Percentiles rank a stretch among this genome's conserved stretches.
Conservation (phyloP, 2,329 filamentous ascomycete species). For the Periglandula ipomoeae region DNA sequence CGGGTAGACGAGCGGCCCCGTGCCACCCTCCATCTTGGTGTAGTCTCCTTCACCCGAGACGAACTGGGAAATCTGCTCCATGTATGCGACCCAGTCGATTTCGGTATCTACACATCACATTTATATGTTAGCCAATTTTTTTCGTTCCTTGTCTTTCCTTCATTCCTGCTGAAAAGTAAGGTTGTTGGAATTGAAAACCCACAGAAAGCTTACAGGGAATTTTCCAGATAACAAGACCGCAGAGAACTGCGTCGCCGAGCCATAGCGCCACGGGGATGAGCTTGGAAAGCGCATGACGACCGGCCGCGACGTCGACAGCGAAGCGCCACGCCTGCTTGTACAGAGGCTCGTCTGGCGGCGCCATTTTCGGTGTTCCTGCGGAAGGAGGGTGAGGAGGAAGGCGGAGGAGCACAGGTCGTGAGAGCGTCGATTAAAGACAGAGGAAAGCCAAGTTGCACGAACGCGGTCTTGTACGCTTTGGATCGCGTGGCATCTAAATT, state of each 20-base stretch:
- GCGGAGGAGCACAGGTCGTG: not conserved
- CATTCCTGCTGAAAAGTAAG: not conserved
- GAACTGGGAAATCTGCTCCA: conserved; percentile 81
- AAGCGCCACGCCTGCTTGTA: conserved; percentile 20
- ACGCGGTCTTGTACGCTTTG: not conserved
- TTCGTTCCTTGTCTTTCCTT: not conserved
- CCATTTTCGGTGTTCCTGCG: conserved; percentile 16
- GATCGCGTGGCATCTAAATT: conserved; percentile 2
- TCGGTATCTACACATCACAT: conserved; percentile 64
- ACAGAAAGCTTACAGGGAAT: conserved; percentile 70
- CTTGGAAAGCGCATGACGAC: conserved; percentile 39
- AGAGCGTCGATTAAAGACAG: not conserved
- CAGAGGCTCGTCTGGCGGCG: conserved; percentile 16
- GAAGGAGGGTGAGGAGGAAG: not conserved
- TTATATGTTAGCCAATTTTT: not conserved
- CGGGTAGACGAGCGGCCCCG: conserved; percentile 90
- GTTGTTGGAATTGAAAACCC: too few relatives aligned
- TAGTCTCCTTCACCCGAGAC: conserved; percentile 84
- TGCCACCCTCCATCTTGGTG: conserved; percentile 72
- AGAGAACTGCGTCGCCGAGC: conserved; percentile 61
- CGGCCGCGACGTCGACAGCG: conserved; percentile 35
- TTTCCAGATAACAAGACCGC: conserved; percentile 66
- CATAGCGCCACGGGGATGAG: conserved; percentile 54
- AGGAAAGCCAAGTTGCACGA: not conserved
- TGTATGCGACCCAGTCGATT: conserved; percentile 96